Percentiles rank a stretch among this genome's conserved stretches.
These are phyloP conservation scores for Priceomyces haplophilus DNA, from an alignment of 805 yeast genomes.

Conservation along the genomic window DNA sequence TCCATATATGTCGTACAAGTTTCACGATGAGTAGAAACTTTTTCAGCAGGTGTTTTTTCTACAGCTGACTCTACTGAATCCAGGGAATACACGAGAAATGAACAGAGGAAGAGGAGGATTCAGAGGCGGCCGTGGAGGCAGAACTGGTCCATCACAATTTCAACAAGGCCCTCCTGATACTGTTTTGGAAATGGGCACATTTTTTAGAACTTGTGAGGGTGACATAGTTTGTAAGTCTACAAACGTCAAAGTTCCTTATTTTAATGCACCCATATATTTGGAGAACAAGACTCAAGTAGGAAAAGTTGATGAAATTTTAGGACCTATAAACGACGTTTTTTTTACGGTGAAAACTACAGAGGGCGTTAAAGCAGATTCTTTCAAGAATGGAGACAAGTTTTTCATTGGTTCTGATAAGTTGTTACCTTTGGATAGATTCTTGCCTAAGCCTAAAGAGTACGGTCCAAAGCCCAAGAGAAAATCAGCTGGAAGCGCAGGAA, in stretches of 20 bases:
- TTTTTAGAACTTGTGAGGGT: conserved; percentile 90
- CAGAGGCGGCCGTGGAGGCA: conserved; percentile 65
- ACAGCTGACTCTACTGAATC: neutral
- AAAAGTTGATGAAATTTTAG: conserved; percentile 96
- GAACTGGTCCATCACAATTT: conserved; percentile 69
- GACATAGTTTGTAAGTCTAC: conserved; percentile 95
- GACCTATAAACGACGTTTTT: conserved; percentile 96
- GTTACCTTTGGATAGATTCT: conserved; percentile 91
- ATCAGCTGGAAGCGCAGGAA: conserved; percentile 56
- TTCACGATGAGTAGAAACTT: conserved; percentile 5
- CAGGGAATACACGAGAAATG: conserved; percentile 34
- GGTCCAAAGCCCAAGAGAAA: conserved; percentile 80
- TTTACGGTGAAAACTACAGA: conserved; percentile 95
- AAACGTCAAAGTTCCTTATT: conserved; percentile 92
- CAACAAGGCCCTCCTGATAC: conserved; percentile 93
- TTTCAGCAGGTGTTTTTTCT: neutral
- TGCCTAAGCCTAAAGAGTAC: conserved; percentile 89
- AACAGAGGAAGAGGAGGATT: conserved; percentile 72
- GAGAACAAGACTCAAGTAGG: conserved; percentile 97
- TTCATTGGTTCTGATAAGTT: conserved; percentile 93
- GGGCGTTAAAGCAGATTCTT: conserved; percentile 91
- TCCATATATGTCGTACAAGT: neutral
- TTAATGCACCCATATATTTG: conserved; percentile 96
- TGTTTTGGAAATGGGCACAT: conserved; percentile 92
- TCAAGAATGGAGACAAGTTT: conserved; percentile 94